Evolutionary conservation across 2,329 filamentous ascomycete genomes (phyloP).

Genomic region (Trichoderma sp.): DNA sequence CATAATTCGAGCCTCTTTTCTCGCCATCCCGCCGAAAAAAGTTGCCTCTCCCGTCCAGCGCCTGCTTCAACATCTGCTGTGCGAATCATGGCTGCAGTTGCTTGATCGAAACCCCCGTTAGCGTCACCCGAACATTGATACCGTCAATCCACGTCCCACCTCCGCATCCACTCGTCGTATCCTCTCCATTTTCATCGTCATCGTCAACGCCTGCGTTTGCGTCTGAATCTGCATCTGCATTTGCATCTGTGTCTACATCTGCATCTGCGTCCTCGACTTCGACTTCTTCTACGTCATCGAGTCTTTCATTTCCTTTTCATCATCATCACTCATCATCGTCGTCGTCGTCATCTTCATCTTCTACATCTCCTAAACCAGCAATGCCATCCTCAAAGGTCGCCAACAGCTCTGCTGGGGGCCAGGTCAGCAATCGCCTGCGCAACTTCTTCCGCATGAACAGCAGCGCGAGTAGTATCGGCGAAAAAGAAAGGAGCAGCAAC

Average conservation of each 20-base stretch:
- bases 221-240: slow-evolving; percentile 9
- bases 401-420: slow-evolving; percentile 49
- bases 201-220: background rate
- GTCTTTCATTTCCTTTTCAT: background rate
- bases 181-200: background rate
- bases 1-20: slow-evolving; percentile 14
- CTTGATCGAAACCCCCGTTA: slow-evolving; percentile 29
- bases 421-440: slow-evolving; percentile 67
- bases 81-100: slow-evolving; percentile 41
- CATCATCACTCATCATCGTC: slow-evolving; percentile 2
- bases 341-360: slow-evolving; percentile 15
- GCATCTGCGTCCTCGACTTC: background rate
- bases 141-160: background rate
- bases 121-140: background rate
- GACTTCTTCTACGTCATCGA: background rate
- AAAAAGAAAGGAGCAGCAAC: slow-evolving; percentile 58
- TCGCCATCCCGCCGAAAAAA: slow-evolving; percentile 6
- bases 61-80: slow-evolving; percentile 13
- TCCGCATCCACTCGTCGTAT: background rate
- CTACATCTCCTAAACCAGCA: slow-evolving; percentile 12
- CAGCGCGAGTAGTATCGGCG: slow-evolving; percentile 39
- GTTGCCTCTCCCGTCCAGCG: background rate
- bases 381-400: slow-evolving; percentile 56
- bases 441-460: slow-evolving; percentile 70
- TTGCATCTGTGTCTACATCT: background rate